Conservation (phyloP, 2,329 filamentous ascomycete species). For the Lojkania enalia region DNA sequence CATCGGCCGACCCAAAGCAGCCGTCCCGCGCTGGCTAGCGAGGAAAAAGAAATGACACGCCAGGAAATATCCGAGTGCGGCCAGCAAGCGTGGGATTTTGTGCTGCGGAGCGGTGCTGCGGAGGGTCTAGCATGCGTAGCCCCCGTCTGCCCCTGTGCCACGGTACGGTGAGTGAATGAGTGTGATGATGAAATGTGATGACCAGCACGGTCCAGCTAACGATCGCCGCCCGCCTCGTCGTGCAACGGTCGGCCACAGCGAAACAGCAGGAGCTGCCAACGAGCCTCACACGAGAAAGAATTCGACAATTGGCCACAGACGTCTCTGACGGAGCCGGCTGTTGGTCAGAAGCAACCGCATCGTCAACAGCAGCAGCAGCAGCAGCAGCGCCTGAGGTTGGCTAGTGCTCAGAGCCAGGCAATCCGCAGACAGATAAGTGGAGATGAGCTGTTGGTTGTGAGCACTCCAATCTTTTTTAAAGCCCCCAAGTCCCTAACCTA, state of each 20-base stretch:
- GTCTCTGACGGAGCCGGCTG: too few relatives aligned
- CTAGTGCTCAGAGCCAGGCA: too few relatives aligned
- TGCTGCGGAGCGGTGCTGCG: constrained; percentile 11
- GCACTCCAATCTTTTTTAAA: constrained; percentile 4
- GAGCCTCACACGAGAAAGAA: too few relatives aligned
- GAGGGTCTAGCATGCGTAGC: neutral
- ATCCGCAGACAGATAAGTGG: constrained; percentile 16
- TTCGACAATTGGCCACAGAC: too few relatives aligned
- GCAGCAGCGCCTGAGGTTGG: too few relatives aligned
- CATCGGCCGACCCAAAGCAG: constrained; percentile 23
- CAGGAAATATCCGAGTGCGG: constrained; percentile 14
- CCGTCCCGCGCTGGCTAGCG: constrained; percentile 27
- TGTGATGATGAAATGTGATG: too few relatives aligned
- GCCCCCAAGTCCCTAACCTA: constrained; percentile 12
- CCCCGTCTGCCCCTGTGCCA: neutral
- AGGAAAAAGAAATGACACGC: constrained; percentile 31
- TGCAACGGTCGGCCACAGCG: constrained; percentile 7
- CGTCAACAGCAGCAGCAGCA: too few relatives aligned
- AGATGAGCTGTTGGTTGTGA: constrained; percentile 16
- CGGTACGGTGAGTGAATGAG: constrained; percentile 9
- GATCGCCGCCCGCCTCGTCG: constrained; percentile 1
- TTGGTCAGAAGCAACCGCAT: too few relatives aligned
- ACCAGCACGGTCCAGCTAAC: too few relatives aligned
- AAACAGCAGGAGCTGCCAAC: neutral
- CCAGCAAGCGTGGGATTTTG: constrained; percentile 19